Base-by-base conservation (phyloP, 2,329 filamentous ascomycete species). In the Phyllosticta citriasiana region DNA sequence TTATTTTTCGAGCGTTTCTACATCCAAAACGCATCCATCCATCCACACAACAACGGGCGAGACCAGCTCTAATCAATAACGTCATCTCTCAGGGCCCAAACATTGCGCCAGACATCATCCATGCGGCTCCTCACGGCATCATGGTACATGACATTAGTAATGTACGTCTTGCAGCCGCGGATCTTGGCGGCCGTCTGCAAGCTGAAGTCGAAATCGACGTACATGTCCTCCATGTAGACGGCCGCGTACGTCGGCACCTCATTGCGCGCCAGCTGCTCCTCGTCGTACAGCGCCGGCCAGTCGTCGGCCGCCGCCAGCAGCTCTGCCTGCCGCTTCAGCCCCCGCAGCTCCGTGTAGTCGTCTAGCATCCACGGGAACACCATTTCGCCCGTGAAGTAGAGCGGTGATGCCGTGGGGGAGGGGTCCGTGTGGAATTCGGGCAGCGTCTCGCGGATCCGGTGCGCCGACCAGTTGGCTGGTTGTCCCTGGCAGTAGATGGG, bases 331-430 rank as follows among this genome's bases (percentile, higher is more conserved):
- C 84, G 78, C 60, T 82, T 82, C 55, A 97, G 74, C 62, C 84
- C 78, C n/a, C 76, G 76, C 22, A 97, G 83, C 72, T 95, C 91
- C 0, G 84, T 79, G 69, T 90, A 93, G 16, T 87, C 87, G 47
- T 91, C 84, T 66, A 96, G 92, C 80, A 92, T 88, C 73, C 89
- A 88, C 0, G 88, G 87, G 72, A 86, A 96, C 57, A 81, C 78
- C 91, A 96, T 97, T 76, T 97, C 93, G 63, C 92, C 91, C 0
- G 89, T 91, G 76, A 97, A 96, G 73, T 83, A 88, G 24, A 94
- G 77, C 0, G 87, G 86, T 2, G 76, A 70, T 5, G 77, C 72
- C 0, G 76, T 65, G 14, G 16, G 4, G 47, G 73, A 68, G 7
- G 72, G 72, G 2, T 77, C 73, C 19, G 78, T 67, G 58, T 78